These are phyloP conservation scores for Yarrowia porcina DNA, from an alignment of 805 yeast species.

Conservation along the genomic window DNA sequence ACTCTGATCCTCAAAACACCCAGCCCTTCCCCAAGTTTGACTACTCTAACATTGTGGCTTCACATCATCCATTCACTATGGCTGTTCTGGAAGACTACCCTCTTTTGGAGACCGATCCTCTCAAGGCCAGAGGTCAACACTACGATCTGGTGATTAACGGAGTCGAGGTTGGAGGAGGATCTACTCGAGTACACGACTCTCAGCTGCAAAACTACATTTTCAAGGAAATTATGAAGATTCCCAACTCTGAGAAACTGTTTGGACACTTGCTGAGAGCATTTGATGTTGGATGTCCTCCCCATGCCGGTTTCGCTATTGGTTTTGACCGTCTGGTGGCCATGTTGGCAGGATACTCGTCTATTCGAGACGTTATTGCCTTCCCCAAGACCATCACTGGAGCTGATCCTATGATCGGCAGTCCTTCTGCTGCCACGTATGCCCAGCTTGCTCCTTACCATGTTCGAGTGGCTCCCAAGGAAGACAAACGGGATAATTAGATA, in stretches of 20 bases:
- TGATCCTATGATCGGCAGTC: constrained; percentile 86
- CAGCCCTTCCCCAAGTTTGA: constrained; percentile 62
- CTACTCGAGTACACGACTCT: constrained; percentile 89
- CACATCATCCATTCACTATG: constrained; percentile 99
- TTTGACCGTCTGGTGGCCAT: constrained; percentile 91
- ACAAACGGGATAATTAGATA: too few relatives aligned
- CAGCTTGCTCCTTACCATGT: constrained; percentile 57
- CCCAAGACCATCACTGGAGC: constrained; percentile 89
- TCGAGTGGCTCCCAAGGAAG: constrained; percentile 27
- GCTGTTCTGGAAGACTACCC: constrained; percentile 66
- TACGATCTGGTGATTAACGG: constrained; percentile 94
- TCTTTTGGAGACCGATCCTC: constrained; percentile 51
- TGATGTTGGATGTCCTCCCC: constrained; percentile 95
- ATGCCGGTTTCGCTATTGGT: constrained; percentile 95
- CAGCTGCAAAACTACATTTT: constrained; percentile 71
- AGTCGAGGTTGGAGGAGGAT: constrained; percentile 95
- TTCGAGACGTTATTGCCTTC: constrained; percentile 91
- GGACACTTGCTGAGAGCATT: constrained; percentile 84
- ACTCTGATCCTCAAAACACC: constrained; percentile 29
- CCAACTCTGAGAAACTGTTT: constrained; percentile 59
- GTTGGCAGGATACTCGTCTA: constrained; percentile 71
- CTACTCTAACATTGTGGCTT: constrained; percentile 51
- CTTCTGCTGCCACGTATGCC: constrained; percentile 56
- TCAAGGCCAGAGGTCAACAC: constrained; percentile 79
- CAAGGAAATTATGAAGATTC: constrained; percentile 57